phyloP scores from a whole-genome alignment of 2,329 filamentous ascomycete species.

The Aspergillus aculeatus region DNA sequence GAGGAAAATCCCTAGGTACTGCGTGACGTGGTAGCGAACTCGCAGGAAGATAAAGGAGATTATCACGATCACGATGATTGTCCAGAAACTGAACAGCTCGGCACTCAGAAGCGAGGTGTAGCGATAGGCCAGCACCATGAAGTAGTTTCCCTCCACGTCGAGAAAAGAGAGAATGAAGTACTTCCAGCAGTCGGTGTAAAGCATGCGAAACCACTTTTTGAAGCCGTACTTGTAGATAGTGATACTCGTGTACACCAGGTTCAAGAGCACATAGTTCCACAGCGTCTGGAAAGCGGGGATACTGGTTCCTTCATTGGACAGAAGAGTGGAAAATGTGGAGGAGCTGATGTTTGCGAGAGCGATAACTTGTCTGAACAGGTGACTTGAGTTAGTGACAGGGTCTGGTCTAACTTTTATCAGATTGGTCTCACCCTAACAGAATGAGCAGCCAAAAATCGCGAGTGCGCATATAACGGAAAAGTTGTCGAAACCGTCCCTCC shows the following conservation, averaged over 20 bases:
- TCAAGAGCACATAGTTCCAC: slow-evolving; percentile 87
- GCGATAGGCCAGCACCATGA: slow-evolving; percentile 87
- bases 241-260: slow-evolving; percentile 73
- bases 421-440: not conserved
- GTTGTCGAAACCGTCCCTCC: not conserved
- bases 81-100: slow-evolving; percentile 97
- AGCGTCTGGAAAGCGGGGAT: slow-evolving; percentile 94
- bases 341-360: slow-evolving; percentile 8
- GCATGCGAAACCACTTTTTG: slow-evolving; percentile 63
- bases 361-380: not conserved
- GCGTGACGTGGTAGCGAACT: slow-evolving; percentile 73
- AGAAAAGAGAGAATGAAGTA: slow-evolving; percentile 89
- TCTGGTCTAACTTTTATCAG: too few relatives aligned
- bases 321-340: slow-evolving; percentile 72
- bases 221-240: slow-evolving; percentile 77
- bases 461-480: slow-evolving; percentile 7
- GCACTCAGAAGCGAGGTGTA: slow-evolving; percentile 88
- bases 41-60: slow-evolving; percentile 61
- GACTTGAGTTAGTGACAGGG: not conserved
- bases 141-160: slow-evolving; percentile 96
- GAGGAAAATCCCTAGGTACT: slow-evolving; percentile 80
- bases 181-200: slow-evolving; percentile 78
- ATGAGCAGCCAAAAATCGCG: slow-evolving; percentile 9
- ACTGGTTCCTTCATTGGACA: slow-evolving; percentile 65
- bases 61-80: slow-evolving; percentile 85